Evolutionary conservation across 176 grass and related monocot genomes (phyloP), one percentile per base, ranked within the genome.

Genomic region (Lolium multiflorum): DNA sequence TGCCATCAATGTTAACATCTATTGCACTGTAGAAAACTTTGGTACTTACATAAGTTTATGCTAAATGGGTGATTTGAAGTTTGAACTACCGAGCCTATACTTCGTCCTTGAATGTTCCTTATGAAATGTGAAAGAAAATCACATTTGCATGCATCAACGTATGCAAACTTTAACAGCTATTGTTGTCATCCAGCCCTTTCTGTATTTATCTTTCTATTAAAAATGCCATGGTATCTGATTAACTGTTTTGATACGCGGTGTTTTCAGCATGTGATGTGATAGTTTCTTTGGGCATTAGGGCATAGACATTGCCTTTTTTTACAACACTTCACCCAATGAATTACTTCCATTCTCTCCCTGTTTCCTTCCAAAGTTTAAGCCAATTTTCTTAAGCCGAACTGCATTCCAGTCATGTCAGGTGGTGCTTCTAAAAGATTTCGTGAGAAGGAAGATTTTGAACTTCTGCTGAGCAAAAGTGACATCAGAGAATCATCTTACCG

Each of bases 401-500:
- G 22, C 17, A 55, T 49, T 81, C 20, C 5, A 64, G 77, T 77
- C 71, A 96, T 96, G 91, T 88, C 85, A 63, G 87, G 88, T 26
- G 69, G 66, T 16, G 20, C 67, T 81, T 70, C 76, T 75, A 88
- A 84, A 60, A 86, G 61, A 84, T 86, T 83, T 87, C 49, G 84
- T 11, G 66, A 81, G 21, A 88, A 81, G 28, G 81, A 90, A 86
- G 69, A 84, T 6, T 69, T 88, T 62, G 71, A 84, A 54, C 25
- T 93, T 88, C n/a, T 93, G 24, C 61, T 79, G 9, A 76, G 74
- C 76, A 89, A 90, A 75, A 88, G 61, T 78, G 71, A 86, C 50
- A 39, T 62, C 14, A 65, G 70, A 70, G 26, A 85, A 78, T 84
- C 85, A 69, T 84, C 84, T 83, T 88, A 58, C 83, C 82, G 25